Conservation (phyloP, 176 grass and related monocot genomes). For the Elaeis guineensis region DNA sequence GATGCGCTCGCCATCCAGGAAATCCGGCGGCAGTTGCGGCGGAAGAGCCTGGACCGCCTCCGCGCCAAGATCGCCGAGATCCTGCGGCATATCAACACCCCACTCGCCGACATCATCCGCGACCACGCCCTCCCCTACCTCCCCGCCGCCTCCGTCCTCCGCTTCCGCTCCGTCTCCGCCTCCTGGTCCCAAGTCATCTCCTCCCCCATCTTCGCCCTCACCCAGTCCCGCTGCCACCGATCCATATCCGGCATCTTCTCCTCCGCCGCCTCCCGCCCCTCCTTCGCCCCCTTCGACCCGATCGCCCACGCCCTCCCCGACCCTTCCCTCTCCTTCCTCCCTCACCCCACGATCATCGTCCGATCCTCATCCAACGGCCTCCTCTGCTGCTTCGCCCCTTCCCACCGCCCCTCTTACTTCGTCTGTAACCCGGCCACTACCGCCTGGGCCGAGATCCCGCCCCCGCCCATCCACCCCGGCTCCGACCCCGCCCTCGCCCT, state of each 20-base stretch:
- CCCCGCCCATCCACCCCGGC: constrained; percentile 21
- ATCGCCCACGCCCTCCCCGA: constrained; percentile 34
- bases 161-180: constrained; percentile 5
- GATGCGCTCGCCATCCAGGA: too few species aligned
- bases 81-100: background rate
- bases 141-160: constrained; percentile 1
- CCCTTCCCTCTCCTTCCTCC: constrained; percentile 28
- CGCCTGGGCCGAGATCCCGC: constrained; percentile 26
- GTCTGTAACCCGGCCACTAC: constrained; percentile 44
- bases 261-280: constrained; percentile 27
- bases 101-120: constrained; percentile 33
- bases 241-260: constrained; percentile 36
- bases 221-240: constrained; percentile 8
- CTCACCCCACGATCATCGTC: constrained; percentile 8
- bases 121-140: constrained; percentile 38
- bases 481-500: constrained; percentile 39
- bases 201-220: constrained; percentile 19
- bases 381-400: constrained; percentile 30
- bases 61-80: background rate
- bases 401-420: constrained; percentile 14
- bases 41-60: background rate
- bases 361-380: constrained; percentile 35
- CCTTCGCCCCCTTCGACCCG: constrained; percentile 1
- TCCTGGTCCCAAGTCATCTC: constrained; percentile 27
- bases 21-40: too few species aligned